Evolutionary conservation across 2,329 filamentous ascomycete species (phyloP).

Genomic region (Colletotrichum navitas): DNA sequence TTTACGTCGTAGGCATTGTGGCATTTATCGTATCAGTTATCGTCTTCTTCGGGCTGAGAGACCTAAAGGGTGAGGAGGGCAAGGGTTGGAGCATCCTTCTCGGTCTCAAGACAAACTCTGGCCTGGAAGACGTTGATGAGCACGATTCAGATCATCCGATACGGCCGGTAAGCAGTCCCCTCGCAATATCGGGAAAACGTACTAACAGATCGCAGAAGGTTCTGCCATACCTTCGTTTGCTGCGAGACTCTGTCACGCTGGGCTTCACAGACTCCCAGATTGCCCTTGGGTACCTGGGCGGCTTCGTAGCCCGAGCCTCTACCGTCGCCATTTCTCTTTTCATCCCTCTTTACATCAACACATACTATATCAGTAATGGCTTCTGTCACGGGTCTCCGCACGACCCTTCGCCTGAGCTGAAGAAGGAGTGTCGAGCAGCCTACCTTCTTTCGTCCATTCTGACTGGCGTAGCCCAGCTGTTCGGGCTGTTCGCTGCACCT

Average conservation of each 20-base stretch:
- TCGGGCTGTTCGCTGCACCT: slow-evolving; percentile 87
- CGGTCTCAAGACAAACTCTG: slow-evolving; percentile 48
- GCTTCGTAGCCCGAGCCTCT: slow-evolving; percentile 93
- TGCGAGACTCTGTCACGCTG: slow-evolving; percentile 74
- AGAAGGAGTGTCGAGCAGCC: slow-evolving; percentile 85
- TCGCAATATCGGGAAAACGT: neutral
- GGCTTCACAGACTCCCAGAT: slow-evolving; percentile 84
- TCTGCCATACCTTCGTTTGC: slow-evolving; percentile 70
- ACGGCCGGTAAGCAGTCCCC: slow-evolving; percentile 46
- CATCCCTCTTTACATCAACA: slow-evolving; percentile 92
- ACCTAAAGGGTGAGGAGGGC: slow-evolving; percentile 77
- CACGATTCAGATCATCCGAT: slow-evolving; percentile 43
- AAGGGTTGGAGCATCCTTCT: slow-evolving; percentile 78
- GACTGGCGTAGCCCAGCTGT: slow-evolving; percentile 88
- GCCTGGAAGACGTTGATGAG: slow-evolving; percentile 29
- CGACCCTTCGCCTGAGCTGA: slow-evolving; percentile 79
- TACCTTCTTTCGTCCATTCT: slow-evolving; percentile 90
- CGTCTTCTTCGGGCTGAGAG: slow-evolving; percentile 82
- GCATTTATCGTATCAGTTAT: slow-evolving; percentile 79
- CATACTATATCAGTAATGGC: slow-evolving; percentile 85
- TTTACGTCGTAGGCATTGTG: slow-evolving; percentile 85
- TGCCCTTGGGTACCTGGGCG: slow-evolving; percentile 88
- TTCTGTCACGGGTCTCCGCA: slow-evolving; percentile 78
- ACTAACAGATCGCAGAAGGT: slow-evolving; percentile 49
- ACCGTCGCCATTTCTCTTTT: slow-evolving; percentile 96